A percentile compares a stretch with the other conserved stretches of the same genome.
phyloP scores from a whole-genome alignment of 495 filamentous ascomycete genomes.

The Penicillium longicatenatum region DNA sequence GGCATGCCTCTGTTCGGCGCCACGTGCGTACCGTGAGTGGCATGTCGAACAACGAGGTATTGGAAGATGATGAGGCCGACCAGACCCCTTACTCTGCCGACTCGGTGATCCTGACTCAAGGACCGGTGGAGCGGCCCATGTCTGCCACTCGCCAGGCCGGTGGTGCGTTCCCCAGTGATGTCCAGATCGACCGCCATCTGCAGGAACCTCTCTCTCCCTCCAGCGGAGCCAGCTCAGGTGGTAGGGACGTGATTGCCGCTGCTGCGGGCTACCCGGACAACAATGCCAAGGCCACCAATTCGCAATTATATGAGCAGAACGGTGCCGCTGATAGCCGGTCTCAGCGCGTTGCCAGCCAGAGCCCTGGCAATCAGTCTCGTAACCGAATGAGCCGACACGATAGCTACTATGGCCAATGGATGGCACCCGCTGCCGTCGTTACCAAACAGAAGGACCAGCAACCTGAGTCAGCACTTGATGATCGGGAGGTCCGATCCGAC shows the following conservation, averaged over 20 bases:
- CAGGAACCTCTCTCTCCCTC: constrained; percentile 74
- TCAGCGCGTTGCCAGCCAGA: constrained; percentile 12
- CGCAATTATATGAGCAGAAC: constrained; percentile 16
- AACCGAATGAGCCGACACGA: constrained; percentile 33
- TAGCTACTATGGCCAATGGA: constrained; percentile 48
- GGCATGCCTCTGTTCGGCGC: constrained; percentile 79
- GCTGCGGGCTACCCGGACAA: constrained; percentile 55
- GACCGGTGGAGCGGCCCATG: constrained; percentile 43
- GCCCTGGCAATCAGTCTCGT: constrained; percentile 12
- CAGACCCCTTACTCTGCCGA: constrained; percentile 67
- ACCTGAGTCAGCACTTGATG: constrained; percentile 14
- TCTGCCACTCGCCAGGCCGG: constrained; percentile 68
- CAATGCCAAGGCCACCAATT: constrained; percentile 33
- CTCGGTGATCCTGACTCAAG: constrained; percentile 43
- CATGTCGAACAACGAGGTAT: constrained; percentile 67
- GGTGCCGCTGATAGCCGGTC: constrained; percentile 18
- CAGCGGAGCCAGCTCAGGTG: constrained; percentile 70
- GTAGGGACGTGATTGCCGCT: constrained; percentile 61
- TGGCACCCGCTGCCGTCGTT: constrained; percentile 34
- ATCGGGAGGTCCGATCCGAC: constrained; percentile 26
- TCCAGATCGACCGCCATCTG: constrained; percentile 78
- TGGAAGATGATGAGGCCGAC: constrained; percentile 89
- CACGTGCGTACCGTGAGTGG: constrained; percentile 76
- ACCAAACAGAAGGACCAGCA: constrained; percentile 29
- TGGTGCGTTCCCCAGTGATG: constrained; percentile 87